Conservation (phyloP, 805 yeast species). For the Candida krabiensis region DNA sequence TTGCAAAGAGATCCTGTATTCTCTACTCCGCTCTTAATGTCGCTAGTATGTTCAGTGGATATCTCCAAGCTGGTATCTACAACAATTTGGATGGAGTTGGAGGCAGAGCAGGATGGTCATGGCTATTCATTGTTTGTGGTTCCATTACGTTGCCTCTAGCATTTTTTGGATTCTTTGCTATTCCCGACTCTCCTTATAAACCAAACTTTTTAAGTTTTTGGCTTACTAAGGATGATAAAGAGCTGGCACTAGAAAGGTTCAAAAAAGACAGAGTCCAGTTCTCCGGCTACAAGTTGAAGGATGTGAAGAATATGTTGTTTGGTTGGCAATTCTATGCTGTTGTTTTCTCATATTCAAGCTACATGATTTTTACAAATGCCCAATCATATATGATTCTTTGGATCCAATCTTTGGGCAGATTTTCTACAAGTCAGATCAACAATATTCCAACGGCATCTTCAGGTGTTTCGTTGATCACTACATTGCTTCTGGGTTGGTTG, state of each 20-base stretch:
- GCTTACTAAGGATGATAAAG: background rate
- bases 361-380: background rate
- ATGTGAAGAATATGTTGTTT: background rate
- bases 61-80: slow-evolving; percentile 39
- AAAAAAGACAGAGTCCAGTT: background rate
- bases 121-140: slow-evolving; percentile 60
- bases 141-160: slow-evolving; percentile 54
- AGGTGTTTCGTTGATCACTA: slow-evolving; percentile 1
- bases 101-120: slow-evolving; percentile 58
- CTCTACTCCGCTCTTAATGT: slow-evolving; percentile 32
- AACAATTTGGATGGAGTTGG: slow-evolving; percentile 36
- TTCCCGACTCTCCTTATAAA: slow-evolving; percentile 50
- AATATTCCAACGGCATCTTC: slow-evolving; percentile 2
- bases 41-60: slow-evolving; percentile 41
- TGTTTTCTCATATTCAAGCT: slow-evolving; percentile 2
- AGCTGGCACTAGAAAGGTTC: background rate
- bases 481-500: slow-evolving; percentile 1
- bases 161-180: slow-evolving; percentile 49
- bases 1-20: slow-evolving; percentile 36
- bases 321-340: slow-evolving; percentile 2
- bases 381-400: background rate
- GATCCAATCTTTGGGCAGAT: slow-evolving; percentile 1
- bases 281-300: background rate
- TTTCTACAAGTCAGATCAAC: slow-evolving; percentile 1
- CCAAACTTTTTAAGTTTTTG: background rate